phyloP scores from a whole-genome alignment of 2,329 filamentous ascomycete species.

The Talaromyces funiculosus region DNA sequence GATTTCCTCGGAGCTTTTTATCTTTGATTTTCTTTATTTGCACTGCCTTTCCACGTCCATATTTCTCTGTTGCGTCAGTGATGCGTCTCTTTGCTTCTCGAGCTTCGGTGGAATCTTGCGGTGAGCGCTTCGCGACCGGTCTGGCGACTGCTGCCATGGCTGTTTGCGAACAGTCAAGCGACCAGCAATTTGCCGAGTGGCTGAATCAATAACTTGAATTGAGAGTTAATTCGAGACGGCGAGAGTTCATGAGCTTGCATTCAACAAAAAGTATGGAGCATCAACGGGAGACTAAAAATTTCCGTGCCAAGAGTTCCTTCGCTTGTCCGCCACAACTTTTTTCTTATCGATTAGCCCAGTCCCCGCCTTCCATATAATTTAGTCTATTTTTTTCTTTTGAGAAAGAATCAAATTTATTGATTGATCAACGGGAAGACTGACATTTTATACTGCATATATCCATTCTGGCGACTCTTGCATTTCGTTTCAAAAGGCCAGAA shows the following conservation, averaged over 20 bases:
- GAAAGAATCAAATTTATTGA: no score
- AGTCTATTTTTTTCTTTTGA: not conserved
- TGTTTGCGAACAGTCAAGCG: not conserved
- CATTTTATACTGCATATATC: no score
- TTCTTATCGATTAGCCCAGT: constrained; percentile 15
- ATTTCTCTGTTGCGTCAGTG: constrained; percentile 61
- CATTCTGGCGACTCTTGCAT: constrained; percentile 59
- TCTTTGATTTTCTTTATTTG: constrained; percentile 70
- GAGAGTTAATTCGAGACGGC: no score
- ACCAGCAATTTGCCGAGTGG: no score
- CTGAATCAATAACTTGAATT: no score
- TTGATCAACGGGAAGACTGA: no score
- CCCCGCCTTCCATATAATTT: constrained; percentile 19
- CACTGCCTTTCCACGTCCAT: constrained; percentile 77
- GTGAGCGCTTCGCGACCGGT: constrained; percentile 24
- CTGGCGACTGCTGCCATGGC: constrained; percentile 28
- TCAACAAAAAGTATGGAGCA: not conserved
- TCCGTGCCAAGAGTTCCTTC: constrained; percentile 34
- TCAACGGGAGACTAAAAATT: constrained; percentile 22
- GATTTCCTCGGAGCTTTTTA: constrained; percentile 79
- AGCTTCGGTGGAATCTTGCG: constrained; percentile 25
- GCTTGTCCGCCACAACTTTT: constrained; percentile 30
- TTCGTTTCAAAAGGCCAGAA: constrained; percentile 70
- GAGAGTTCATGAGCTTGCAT: no score
- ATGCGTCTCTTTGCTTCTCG: constrained; percentile 37